Evolutionary conservation across 148 eudicot species (phyloP).

Genomic region (Chenopodium formosanum): DNA sequence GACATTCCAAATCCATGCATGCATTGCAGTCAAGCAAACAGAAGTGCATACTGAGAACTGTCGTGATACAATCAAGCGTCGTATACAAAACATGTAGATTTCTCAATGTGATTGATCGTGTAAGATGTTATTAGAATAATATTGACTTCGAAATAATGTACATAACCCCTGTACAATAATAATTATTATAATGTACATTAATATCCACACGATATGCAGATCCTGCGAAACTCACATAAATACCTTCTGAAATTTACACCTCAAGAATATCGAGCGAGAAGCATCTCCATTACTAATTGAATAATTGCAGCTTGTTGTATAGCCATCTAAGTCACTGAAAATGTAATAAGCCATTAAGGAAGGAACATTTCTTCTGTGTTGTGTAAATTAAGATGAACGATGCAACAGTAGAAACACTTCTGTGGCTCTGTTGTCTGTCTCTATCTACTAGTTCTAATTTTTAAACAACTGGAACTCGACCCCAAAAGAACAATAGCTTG

Average conservation of each 20-base stretch:
- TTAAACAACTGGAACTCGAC: too few species aligned
- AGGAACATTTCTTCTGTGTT: background rate
- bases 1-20: background rate
- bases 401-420: background rate
- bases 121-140: background rate
- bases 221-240: background rate
- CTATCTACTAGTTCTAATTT: background rate
- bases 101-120: background rate
- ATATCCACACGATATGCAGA: background rate
- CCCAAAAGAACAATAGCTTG: too few species aligned
- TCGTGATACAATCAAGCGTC: background rate
- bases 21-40: background rate
- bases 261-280: conserved; percentile 2
- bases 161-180: conserved; percentile 5
- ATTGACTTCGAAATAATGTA: background rate
- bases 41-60: background rate
- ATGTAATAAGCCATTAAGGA: background rate
- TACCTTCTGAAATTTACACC: background rate
- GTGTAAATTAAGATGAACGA: background rate
- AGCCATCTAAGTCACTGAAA: conserved; percentile 10
- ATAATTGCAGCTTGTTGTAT: conserved; percentile 4
- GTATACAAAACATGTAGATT: background rate
- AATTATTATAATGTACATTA: background rate
- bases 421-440: too few species aligned
- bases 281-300: background rate